Conservation (phyloP, 169 alveolate genomes). For the Cryptosporidium ubiquitum region DNA sequence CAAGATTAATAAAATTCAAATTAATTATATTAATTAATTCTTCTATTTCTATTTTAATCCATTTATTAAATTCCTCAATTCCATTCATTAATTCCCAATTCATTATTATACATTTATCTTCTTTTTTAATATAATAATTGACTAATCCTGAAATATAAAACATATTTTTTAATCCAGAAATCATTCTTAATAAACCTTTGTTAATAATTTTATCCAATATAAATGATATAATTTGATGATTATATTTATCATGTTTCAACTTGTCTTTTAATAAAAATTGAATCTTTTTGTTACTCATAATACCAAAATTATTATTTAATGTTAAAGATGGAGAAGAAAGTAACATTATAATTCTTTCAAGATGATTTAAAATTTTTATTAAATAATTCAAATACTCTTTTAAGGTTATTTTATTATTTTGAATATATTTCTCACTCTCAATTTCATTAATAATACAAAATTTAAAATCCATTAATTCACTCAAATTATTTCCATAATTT, state of each 20-base stretch:
- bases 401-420: neutral
- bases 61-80: neutral
- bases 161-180: neutral
- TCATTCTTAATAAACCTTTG: neutral
- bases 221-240: neutral
- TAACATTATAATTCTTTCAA: neutral
- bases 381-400: neutral
- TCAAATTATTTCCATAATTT: neutral
- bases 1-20: neutral
- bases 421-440: neutral
- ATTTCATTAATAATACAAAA: neutral
- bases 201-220: neutral
- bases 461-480: too few relatives aligned
- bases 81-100: neutral
- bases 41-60: neutral
- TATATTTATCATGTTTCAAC: neutral
- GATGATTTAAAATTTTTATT: neutral
- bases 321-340: neutral
- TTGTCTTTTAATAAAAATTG: neutral
- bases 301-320: neutral
- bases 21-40: neutral
- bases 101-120: neutral
- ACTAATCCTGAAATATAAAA: constrained; percentile 5
- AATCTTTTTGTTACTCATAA: neutral
- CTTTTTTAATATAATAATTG: neutral